Evolutionary conservation across 2,329 filamentous ascomycete species (phyloP).

Genomic region (Ilyonectria mors-panacis): DNA sequence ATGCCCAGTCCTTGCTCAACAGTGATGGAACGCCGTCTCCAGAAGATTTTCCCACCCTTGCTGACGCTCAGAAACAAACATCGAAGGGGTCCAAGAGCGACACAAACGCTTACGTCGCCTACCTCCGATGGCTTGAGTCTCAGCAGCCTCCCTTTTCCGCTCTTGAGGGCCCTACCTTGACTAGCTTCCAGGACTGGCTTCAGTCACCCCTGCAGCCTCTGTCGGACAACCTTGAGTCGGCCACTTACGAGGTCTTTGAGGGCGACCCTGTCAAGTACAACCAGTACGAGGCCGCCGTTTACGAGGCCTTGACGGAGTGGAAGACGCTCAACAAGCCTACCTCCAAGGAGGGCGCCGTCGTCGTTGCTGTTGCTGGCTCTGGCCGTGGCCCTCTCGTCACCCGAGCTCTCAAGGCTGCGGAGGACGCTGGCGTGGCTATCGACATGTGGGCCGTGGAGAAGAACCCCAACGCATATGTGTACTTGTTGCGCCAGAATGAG

Average conservation of each 20-base stretch:
- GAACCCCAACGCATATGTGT: constrained; percentile 97
- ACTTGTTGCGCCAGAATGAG: constrained; percentile 89
- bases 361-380: constrained; percentile 93
- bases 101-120: constrained; percentile 74
- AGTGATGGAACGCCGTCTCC: constrained; percentile 56
- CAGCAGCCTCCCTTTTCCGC: constrained; percentile 77
- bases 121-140: constrained; percentile 86
- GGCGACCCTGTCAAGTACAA: constrained; percentile 98
- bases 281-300: constrained; percentile 91
- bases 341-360: constrained; percentile 77
- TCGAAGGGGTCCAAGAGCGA: constrained; percentile 46
- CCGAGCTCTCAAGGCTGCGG: constrained; percentile 85
- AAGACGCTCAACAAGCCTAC: constrained; percentile 79
- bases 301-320: constrained; percentile 87
- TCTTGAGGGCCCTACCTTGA: constrained; percentile 67
- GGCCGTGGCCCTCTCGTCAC: constrained; percentile 94
- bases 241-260: constrained; percentile 98
- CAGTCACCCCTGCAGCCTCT: constrained; percentile 95
- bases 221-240: constrained; percentile 95
- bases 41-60: constrained; percentile 77
- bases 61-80: constrained; percentile 70
- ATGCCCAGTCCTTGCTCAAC: constrained; percentile 45
- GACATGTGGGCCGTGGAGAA: constrained; percentile 96
- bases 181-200: constrained; percentile 88
- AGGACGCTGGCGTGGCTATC: constrained; percentile 81